A percentile compares a stretch with the other conserved stretches of the same genome.
Conservation (phyloP, 345 rosid genomes). For the Psidium friedrichsthalianum region DNA sequence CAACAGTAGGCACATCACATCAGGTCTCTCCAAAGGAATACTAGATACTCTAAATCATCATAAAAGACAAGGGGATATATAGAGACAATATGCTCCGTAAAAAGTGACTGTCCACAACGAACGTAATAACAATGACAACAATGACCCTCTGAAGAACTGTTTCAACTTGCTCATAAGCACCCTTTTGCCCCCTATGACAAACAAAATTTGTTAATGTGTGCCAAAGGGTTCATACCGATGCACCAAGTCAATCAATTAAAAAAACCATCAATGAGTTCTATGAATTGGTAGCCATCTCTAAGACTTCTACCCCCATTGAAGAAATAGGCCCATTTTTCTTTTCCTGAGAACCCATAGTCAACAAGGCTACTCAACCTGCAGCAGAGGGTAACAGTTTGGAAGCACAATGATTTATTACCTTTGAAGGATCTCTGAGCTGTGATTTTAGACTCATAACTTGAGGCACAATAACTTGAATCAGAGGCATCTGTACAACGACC, state of each 20-base stretch:
- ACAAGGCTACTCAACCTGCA: neutral
- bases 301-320: neutral
- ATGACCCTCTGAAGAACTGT: neutral
- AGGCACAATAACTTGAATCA: conserved; percentile 92
- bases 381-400: neutral
- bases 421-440: conserved; percentile 76
- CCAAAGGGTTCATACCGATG: neutral
- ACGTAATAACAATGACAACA: neutral
- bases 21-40: neutral
- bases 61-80: neutral
- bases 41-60: neutral
- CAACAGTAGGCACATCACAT: neutral
- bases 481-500: conserved; percentile 64
- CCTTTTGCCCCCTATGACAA: neutral
- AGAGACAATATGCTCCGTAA: neutral
- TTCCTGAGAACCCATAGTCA: neutral
- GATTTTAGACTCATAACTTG: conserved; percentile 74
- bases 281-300: neutral
- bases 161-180: neutral
- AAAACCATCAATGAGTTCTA: neutral
- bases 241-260: neutral
- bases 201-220: neutral
- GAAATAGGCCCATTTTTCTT: neutral
- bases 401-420: conserved; percentile 33
- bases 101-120: neutral